Percentiles rank a stretch among this genome's conserved stretches.
Evolutionary conservation across 371 early-diverging fungal species (phyloP).

Genomic region (Mucor velutinosus): DNA sequence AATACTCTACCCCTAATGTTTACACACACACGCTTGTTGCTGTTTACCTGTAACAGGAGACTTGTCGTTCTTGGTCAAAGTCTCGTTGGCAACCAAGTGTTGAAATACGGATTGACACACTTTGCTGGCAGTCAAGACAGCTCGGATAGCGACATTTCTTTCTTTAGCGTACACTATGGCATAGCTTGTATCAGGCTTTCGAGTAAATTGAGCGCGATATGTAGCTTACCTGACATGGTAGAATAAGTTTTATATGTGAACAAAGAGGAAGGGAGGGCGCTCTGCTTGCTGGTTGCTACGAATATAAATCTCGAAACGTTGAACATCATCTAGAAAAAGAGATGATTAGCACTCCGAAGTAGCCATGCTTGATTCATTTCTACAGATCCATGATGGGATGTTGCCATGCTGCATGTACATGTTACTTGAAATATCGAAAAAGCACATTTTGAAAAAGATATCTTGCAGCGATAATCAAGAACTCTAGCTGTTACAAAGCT

Average conservation of each 20-base stretch:
- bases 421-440: background rate
- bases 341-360: constrained; percentile 2
- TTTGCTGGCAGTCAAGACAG: constrained; percentile 83
- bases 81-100: constrained; percentile 74
- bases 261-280: background rate
- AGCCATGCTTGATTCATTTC: background rate
- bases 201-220: background rate
- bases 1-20: background rate
- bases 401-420: background rate
- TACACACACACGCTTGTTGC: background rate
- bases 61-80: constrained; percentile 89
- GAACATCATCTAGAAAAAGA: background rate
- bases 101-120: constrained; percentile 87
- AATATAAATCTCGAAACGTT: background rate
- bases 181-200: background rate
- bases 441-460: background rate
- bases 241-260: background rate
- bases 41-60: constrained; percentile 89
- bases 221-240: background rate
- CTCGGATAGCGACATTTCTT: constrained; percentile 82
- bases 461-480: background rate
- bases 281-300: background rate
- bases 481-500: background rate
- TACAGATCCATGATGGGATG: background rate
- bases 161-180: constrained; percentile 62